A percentile compares a stretch with the other conserved stretches of the same genome.
Evolutionary conservation across 495 filamentous ascomycete species (phyloP).

Genomic region (Neurospora sp.): DNA sequence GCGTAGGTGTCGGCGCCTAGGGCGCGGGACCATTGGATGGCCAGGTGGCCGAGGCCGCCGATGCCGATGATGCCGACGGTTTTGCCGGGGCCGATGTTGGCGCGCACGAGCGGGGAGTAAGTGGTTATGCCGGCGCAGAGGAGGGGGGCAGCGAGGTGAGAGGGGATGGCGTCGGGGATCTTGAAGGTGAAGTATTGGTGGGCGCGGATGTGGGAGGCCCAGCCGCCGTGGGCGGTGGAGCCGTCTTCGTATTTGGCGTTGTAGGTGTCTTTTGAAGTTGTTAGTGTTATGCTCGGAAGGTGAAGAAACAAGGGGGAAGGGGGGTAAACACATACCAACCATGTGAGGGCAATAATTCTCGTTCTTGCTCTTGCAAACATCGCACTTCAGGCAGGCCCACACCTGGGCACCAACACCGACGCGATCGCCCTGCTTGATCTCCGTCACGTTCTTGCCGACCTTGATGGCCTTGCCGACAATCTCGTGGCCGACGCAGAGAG

Average conservation of each 20-base stretch:
- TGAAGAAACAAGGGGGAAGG: not conserved
- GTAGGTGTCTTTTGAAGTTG: constrained; percentile 16
- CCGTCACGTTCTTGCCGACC: constrained; percentile 41
- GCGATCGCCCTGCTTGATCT: constrained; percentile 61
- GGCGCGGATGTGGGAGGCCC: constrained; percentile 51
- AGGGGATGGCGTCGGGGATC: constrained; percentile 60
- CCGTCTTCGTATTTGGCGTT: constrained; percentile 22
- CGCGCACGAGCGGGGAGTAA: constrained; percentile 56
- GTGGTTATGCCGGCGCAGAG: constrained; percentile 71
- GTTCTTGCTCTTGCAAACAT: constrained; percentile 38
- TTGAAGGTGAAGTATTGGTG: constrained; percentile 69
- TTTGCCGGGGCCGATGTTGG: constrained; percentile 54
- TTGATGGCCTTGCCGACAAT: constrained; percentile 62
- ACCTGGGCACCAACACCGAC: constrained; percentile 76
- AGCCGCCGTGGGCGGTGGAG: constrained; percentile 27
- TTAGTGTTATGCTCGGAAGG: not conserved
- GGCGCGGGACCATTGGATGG: constrained; percentile 49
- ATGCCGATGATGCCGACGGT: constrained; percentile 62
- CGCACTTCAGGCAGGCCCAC: constrained; percentile 55
- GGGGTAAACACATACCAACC: constrained; percentile 19
- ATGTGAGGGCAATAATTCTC: constrained; percentile 70
- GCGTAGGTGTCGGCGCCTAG: constrained; percentile 59
- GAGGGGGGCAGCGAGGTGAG: constrained; percentile 59
- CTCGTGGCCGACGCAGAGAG: constrained; percentile 70
- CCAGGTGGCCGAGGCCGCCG: constrained; percentile 65